Evolutionary conservation across 2,329 filamentous ascomycete species (phyloP).

Genomic region (Neobulgaria alba): DNA sequence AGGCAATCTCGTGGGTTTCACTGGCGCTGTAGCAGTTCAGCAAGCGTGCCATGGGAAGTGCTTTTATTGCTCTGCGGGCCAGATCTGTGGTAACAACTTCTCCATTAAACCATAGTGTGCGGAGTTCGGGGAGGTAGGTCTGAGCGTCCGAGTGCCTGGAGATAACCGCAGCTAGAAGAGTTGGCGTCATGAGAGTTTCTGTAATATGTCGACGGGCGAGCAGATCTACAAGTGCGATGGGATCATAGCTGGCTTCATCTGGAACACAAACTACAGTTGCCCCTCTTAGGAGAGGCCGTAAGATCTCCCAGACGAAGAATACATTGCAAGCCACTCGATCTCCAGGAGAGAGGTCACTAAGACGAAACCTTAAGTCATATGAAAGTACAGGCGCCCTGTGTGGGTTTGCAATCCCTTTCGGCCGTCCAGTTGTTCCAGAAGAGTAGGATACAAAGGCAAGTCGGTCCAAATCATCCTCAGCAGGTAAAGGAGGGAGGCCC

Average conservation of each 20-base stretch:
- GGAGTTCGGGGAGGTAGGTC: slow-evolving; percentile 53
- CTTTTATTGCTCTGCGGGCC: slow-evolving; percentile 50
- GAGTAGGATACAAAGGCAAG: slow-evolving; percentile 81
- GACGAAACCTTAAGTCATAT: slow-evolving; percentile 61
- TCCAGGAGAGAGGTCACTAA: slow-evolving; percentile 61
- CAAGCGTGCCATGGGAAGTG: slow-evolving; percentile 59
- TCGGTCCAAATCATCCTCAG: slow-evolving; percentile 61
- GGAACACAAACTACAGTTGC: slow-evolving; percentile 69
- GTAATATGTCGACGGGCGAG: slow-evolving; percentile 59
- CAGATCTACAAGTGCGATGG: slow-evolving; percentile 62
- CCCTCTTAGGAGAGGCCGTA: slow-evolving; percentile 66
- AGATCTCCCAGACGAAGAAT: slow-evolving; percentile 80
- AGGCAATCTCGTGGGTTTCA: slow-evolving; percentile 55
- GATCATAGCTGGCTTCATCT: slow-evolving; percentile 71
- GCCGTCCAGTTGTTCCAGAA: slow-evolving; percentile 71
- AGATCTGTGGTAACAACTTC: slow-evolving; percentile 76
- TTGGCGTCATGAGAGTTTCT: slow-evolving; percentile 78
- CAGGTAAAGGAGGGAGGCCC: slow-evolving; percentile 42
- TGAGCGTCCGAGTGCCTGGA: slow-evolving; percentile 59
- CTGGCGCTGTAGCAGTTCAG: slow-evolving; percentile 78
- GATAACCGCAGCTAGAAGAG: slow-evolving; percentile 65
- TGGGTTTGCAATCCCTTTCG: slow-evolving; percentile 78
- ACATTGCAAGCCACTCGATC: slow-evolving; percentile 83
- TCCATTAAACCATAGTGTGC: slow-evolving; percentile 71
- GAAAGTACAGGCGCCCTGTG: slow-evolving; percentile 66